phyloP scores from a whole-genome alignment of 108 stramenopile species.

The Cyclotella cryptica region DNA sequence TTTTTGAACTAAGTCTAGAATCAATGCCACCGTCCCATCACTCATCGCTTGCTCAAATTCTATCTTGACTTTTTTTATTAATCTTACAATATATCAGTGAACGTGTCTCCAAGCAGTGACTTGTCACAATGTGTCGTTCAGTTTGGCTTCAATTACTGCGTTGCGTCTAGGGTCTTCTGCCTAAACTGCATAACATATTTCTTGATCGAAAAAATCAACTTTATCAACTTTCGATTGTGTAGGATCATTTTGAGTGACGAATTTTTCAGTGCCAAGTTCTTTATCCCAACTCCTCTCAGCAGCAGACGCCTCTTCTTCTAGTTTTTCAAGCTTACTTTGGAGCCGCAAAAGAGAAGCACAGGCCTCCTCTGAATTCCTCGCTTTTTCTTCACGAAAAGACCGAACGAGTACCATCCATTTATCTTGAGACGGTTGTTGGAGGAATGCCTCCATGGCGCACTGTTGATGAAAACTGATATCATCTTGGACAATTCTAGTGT shows the following conservation, averaged over 20 bases:
- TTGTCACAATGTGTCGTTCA: too few species aligned
- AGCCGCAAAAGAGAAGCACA: neutral
- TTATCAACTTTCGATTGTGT: neutral
- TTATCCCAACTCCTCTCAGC: neutral
- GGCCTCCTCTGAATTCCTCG: neutral
- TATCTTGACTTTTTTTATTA: too few species aligned
- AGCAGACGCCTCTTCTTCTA: neutral
- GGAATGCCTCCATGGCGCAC: conserved; percentile 12
- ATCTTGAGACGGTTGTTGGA: conserved; percentile 1
- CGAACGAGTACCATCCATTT: conserved; percentile 1
- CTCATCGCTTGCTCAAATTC: too few species aligned
- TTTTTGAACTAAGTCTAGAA: too few species aligned
- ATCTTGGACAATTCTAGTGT: neutral
- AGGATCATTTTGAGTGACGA: too few species aligned
- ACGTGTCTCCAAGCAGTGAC: too few species aligned
- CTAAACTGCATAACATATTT: neutral
- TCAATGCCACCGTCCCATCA: too few species aligned
- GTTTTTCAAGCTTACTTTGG: neutral
- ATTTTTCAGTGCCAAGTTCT: neutral
- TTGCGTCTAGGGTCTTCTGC: too few species aligned
- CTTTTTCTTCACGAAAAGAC: conserved; percentile 5
- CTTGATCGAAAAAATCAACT: neutral
- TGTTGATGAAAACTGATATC: neutral
- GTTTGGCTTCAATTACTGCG: too few species aligned
- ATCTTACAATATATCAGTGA: too few species aligned